Evolutionary conservation across 192 early-diverging fungal species (phyloP).

Genomic region (Chytriomyces sp.): DNA sequence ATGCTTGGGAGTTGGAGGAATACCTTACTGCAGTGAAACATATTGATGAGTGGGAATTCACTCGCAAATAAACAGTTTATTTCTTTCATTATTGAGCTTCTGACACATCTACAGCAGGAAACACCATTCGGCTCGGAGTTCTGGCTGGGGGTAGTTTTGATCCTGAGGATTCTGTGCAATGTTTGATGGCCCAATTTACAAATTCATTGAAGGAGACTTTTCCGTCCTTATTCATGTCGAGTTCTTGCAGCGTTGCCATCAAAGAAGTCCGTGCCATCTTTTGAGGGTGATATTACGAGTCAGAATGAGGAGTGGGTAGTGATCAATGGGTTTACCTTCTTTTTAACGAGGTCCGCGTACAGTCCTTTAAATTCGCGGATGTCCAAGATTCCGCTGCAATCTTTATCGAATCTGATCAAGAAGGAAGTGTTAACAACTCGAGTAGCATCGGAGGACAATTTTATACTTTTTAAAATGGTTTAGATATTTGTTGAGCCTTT

Average conservation of each 20-base stretch:
- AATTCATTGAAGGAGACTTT: conserved; percentile 49
- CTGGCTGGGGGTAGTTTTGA: background rate
- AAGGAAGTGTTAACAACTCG: background rate
- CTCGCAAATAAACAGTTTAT: no score
- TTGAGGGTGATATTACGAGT: conserved; percentile 19
- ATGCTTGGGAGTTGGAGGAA: no score
- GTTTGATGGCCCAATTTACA: conserved; percentile 34
- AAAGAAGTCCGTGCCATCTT: conserved; percentile 35
- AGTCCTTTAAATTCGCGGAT: conserved; percentile 46
- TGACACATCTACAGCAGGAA: no score
- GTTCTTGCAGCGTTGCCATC: conserved; percentile 45
- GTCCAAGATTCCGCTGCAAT: conserved; percentile 43
- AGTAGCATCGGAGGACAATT: no score
- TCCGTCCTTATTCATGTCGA: conserved; percentile 46
- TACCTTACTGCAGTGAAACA: no score
- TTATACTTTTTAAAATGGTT: conserved; percentile 43
- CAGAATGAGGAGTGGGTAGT: conserved; percentile 22
- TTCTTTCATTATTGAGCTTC: no score
- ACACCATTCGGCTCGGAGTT: background rate
- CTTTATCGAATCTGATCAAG: conserved; percentile 38
- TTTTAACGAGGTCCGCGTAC: conserved; percentile 44
- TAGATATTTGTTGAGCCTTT: conserved; percentile 27
- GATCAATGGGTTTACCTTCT: conserved; percentile 27
- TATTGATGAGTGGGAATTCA: no score
- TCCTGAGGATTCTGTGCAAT: background rate